Base-by-base conservation (phyloP, 2,329 filamentous ascomycete genomes). In the Dactylellina drechsleri region DNA sequence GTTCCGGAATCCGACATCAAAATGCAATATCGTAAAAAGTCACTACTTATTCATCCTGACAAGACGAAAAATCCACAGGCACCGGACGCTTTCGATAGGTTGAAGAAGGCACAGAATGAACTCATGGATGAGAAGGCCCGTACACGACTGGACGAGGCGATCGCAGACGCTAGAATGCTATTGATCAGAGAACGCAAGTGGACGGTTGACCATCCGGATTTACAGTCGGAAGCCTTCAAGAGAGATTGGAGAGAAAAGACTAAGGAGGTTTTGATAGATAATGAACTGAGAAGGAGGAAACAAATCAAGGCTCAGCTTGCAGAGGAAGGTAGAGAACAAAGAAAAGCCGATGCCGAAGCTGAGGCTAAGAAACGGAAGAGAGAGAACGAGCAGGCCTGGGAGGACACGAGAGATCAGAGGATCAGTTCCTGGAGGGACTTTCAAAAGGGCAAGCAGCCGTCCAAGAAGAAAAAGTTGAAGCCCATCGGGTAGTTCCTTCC, bases 11-110 rank as follows among this genome's bases (percentile, higher is more conserved):
- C 92, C 73, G 95, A 98, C 84, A 98, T 99, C 85, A 98, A 97
- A 84, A 85, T 90, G 79, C 88, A 88, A 78, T 99, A 98, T 84
- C 93, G 95, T 85, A 93, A 92, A 80, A 98, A 97, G 83, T 99
- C 95, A n/a, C 90, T 99, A 68, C 89, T 99, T 57, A 98, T 99
- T 84, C 95, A 99, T 85, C 95, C 95, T 5, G 95, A 99, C 85
- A 99, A 99, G 83, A 97, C 95, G 67, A 89, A 89, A 80, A 98
- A 99, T 81, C 90, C 92, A 0, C 87, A 86, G 57, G 95, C 95
- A 0, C 94, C 95, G 2, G 95, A 98, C 80, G 95, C 95, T 78
- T 99, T 99, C 81, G 95, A 99, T 83, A 90, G 94, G 8, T 87
- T 99, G 28, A 97, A 97, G 81, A 97, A 98, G 83, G 95, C 95